Evolutionary conservation across 805 yeast genomes (phyloP), one percentile per base, ranked within the genome.

Genomic region (Sugiyamaella smithiae): DNA sequence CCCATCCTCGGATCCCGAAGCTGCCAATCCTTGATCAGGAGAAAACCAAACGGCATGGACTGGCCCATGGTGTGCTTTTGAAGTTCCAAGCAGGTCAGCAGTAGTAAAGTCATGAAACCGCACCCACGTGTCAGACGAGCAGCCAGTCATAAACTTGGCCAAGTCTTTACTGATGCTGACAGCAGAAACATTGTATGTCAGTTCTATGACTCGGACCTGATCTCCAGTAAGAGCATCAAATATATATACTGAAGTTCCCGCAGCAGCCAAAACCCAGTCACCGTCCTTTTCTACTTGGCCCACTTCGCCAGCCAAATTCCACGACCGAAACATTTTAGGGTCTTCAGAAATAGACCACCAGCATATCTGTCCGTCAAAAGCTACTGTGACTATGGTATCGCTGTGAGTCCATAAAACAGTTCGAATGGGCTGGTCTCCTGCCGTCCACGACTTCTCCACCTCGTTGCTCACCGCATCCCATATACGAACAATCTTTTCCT

Each of bases 1-100:
- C 56, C 87, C 88, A 67, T 93, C 99, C 97, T 98, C 95, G n/a
- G 95, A 85, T 1, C 97, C 95, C 46, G 93, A 82, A 2, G 96
- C 98, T 46, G 90, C 74, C 8, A 83, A 74, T 2, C 80, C 71
- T 36, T 81, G 75, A 55, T 80, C 85, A 60, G 89, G 95, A 38
- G 97, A 95, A 64, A 91, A 91, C 8, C 91, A 79, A 31, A 93
- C 72, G 51, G 88, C 81, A 2, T 96, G 87, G 3, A 93, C 84
- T 0, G 99, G 99, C 2, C 97, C 99, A 61, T 88, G 96, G 67
- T 93, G 99, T 6, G 98, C 99, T 6, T 91, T 74, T 47, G 88
- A 71, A n/a, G 86, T 78, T 63, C 93, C 99, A 49, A 93, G 75
- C 40, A 93, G 71, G 64, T 88, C 95, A 1, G 96, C 85, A 0